Evolutionary conservation across 2,329 filamentous ascomycete genomes (phyloP).

Genomic region (Coleophoma crateriformis): DNA sequence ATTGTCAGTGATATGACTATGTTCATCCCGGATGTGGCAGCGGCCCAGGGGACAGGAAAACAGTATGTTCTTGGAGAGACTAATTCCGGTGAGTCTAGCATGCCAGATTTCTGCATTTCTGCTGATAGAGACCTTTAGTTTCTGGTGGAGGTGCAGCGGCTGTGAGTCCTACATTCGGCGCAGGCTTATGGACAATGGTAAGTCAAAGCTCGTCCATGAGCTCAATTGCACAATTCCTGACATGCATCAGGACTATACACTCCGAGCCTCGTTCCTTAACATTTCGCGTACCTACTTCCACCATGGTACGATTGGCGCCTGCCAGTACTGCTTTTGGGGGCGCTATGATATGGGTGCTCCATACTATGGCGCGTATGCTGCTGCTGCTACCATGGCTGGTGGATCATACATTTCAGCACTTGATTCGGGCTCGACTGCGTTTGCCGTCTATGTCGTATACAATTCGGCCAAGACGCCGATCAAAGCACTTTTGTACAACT

Average conservation of each 20-base stretch:
- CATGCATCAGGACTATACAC: slow-evolving; percentile 11
- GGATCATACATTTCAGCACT: slow-evolving; percentile 16
- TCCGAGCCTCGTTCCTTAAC: slow-evolving; percentile 10
- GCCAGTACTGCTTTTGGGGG: slow-evolving; percentile 28
- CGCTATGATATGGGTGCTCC: slow-evolving; percentile 17
- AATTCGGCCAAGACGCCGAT: slow-evolving; percentile 7
- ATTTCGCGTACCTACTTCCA: slow-evolving; percentile 23
- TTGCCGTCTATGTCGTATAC: slow-evolving; percentile 19
- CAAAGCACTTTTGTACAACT: slow-evolving; percentile 19
- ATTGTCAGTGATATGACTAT: slow-evolving; percentile 17
- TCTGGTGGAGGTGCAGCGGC: slow-evolving; percentile 19
- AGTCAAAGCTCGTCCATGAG: background rate
- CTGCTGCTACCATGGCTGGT: slow-evolving; percentile 17
- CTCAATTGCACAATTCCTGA: background rate
- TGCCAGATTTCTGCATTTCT: too few relatives aligned
- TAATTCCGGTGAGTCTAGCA: slow-evolving; percentile 13
- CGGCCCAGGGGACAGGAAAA: slow-evolving; percentile 14
- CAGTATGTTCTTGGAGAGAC: slow-evolving; percentile 25
- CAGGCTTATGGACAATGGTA: slow-evolving; percentile 20
- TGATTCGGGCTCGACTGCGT: slow-evolving; percentile 13
- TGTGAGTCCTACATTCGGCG: slow-evolving; percentile 21
- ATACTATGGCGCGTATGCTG: slow-evolving; percentile 23
- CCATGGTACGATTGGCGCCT: slow-evolving; percentile 21
- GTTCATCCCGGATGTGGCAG: slow-evolving; percentile 16
- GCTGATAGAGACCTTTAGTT: slow-evolving; percentile 2